Evolutionary conservation across 1,139 yeast genomes (phyloP), one percentile per base, ranked within the genome.

Genomic region (Debaryomyces sp.): DNA sequence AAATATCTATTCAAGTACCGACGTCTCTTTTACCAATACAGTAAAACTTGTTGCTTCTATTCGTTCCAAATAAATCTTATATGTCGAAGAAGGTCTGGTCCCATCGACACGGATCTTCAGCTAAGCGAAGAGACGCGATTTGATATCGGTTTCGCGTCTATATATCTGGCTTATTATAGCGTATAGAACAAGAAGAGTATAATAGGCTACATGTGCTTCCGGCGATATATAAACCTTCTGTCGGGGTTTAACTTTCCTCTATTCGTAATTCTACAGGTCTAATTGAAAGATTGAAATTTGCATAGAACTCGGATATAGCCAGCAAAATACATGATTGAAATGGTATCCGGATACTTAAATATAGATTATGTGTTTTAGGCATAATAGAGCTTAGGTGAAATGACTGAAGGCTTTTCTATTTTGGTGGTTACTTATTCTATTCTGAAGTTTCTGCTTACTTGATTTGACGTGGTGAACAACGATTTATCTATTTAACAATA

Each of bases 401-500:
- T 23, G 26, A 6, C 24, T 6, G 24, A 6, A 6, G 24, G 8
- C 6, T 23, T 6, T 23, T 6, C 24, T 23, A 23, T 18, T 18
- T 18, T 18, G 5, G 21, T 18, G 4, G 21, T 18, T 18, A 18
- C 21, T 18, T 18, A 4, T 1, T 18, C 21, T 18, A 18, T 18
- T 3, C 21, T 23, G 26, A 23, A 23, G 26, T 23, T 4, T 26
- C 29, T 26, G n/a, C 6, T 13, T 18, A 34, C 37, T 18, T 34
- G 18, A 9, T 13, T 13, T 15, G 6, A 26, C 27, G 13, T 39
- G 22, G 9, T 15, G 13, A 39, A 39, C 30, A 37, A 26, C 22
- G 21, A 15, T 32, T 39, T 29, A 39, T 39, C 42, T 39, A 39
- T 39, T 39, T 26, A 30, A 41, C 37, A 17, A 41, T 30, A 38